Percentiles rank a stretch among this genome's conserved stretches.
These are phyloP conservation scores for Backusella parvicylindrica DNA, from an alignment of 192 early-diverging fungal species.

Conservation along the genomic window DNA sequence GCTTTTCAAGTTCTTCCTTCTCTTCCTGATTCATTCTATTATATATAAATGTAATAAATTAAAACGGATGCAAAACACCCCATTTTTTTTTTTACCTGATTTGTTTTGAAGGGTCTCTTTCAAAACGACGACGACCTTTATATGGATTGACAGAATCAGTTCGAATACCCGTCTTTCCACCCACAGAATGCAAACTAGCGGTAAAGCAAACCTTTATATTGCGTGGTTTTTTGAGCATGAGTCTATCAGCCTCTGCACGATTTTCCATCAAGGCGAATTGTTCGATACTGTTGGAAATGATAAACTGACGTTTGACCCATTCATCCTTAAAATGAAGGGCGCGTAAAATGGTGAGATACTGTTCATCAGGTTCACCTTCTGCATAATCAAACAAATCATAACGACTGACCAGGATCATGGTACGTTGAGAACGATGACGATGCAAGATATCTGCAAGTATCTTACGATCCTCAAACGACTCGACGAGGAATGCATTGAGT, in stretches of 20 bases:
- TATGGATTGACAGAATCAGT: conserved; percentile 34
- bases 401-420: conserved; percentile 58
- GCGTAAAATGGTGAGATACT: conserved; percentile 63
- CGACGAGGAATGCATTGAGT: conserved; percentile 68
- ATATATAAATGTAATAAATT: neutral
- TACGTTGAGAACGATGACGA: conserved; percentile 38
- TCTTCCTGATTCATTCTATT: neutral
- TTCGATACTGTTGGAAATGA: conserved; percentile 65
- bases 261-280: conserved; percentile 63
- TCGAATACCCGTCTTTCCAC: conserved; percentile 39
- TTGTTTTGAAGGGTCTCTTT: conserved; percentile 45
- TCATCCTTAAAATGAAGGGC: conserved; percentile 58
- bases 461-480: conserved; percentile 58
- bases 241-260: conserved; percentile 47
- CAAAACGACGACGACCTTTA: conserved; percentile 45
- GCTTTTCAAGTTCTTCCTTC: neutral
- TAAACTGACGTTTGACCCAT: conserved; percentile 70
- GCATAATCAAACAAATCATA: conserved; percentile 68
- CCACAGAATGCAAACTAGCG: conserved; percentile 57
- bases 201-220: conserved; percentile 66
- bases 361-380: conserved; percentile 54
- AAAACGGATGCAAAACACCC: too few relatives aligned
- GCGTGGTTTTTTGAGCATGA: conserved; percentile 50
- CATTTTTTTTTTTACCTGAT: conserved; percentile 23
- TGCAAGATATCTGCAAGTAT: conserved; percentile 54